Percentiles rank a stretch among this genome's conserved stretches.
phyloP scores from a whole-genome alignment of 1,284 basidiomycete species.

The Trichosporon ovoides region DNA sequence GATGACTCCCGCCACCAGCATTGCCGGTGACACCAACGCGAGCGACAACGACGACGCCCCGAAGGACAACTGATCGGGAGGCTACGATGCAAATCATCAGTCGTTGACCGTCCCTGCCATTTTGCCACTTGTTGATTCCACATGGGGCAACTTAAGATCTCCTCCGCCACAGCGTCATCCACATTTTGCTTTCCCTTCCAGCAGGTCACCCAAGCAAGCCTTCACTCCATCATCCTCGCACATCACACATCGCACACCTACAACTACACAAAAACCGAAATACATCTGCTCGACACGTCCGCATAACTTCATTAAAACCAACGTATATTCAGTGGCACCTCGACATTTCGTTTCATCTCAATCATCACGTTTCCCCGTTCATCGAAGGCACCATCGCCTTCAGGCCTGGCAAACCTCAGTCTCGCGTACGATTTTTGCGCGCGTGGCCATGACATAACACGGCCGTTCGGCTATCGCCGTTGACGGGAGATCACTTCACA shows the following conservation, averaged over 20 bases:
- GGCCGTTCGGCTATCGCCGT: not conserved
- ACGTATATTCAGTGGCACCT: not conserved
- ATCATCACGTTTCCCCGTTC: not conserved
- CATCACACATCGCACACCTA: not conserved
- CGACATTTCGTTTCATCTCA: constrained; percentile 6
- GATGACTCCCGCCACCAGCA: constrained; percentile 24
- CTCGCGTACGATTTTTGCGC: not conserved
- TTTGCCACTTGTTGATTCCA: not conserved
- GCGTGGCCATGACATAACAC: not conserved
- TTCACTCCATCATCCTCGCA: not conserved
- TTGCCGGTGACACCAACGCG: constrained; percentile 21
- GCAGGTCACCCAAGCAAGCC: not conserved
- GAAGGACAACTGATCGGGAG: not conserved
- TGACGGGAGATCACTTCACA: not conserved
- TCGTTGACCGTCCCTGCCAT: not conserved
- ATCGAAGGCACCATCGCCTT: not conserved
- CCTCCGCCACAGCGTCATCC: not conserved
- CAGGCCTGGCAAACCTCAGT: not conserved
- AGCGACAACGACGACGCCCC: constrained; percentile 14
- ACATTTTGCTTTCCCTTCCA: not conserved
- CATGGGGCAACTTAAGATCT: not conserved
- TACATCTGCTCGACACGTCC: not conserved
- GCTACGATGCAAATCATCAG: not conserved
- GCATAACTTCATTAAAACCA: constrained; percentile 2
- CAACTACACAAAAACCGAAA: not conserved